Base-by-base conservation (phyloP, 73 alveolate species). In the Effrenium voratum region DNA sequence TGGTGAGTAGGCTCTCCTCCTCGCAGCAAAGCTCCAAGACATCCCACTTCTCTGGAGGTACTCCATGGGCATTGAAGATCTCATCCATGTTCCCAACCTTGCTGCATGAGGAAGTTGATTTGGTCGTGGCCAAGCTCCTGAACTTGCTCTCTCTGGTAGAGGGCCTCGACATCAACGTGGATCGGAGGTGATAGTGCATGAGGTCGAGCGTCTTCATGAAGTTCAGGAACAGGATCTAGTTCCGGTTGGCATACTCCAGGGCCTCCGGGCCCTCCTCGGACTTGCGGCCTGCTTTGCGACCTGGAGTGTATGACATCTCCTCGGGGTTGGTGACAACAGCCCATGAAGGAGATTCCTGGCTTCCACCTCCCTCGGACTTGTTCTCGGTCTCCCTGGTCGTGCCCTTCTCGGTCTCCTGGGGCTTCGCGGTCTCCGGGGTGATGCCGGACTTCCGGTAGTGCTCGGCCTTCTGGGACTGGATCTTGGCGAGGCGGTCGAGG, bases 11-110 rank as follows among this genome's bases (percentile, higher is more conserved):
- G 83, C 94, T 86, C 2, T 57, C 82, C 41, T 12, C 40, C 19
- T 86, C 94, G 32, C 94, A 59, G 94, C 83, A 59, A 1, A 86
- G 50, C 22, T 86, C 94, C 94, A 86, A 13, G 26, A 86, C 15
- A 16, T 59, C 83, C 59, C 38, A 1, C 5, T 10, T 5, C 6
- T n/a, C 77, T 36, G 15, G 63, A 55, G 24, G 36, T 5, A 1
- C 49, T 1, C 38, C 66, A 24, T 59, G 40, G 5, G 44, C 41
- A 40, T 16, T 44, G 46, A 34, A 16, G 3, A 3, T 34, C 83
- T 15, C 19, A 1, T 12, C 50, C 1, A 26, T 49, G 47, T 36
- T 3, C 10, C 13, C 5, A 3, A 34, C 30, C 3, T 2, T 47
- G 38, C 10, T 81, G 75, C 15, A 0, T 36, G 34, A 81, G 34